A percentile compares a stretch with the other conserved stretches of the same genome.
Conservation (phyloP, 257 asterid species). For the Thymus quinquecostatus region DNA sequence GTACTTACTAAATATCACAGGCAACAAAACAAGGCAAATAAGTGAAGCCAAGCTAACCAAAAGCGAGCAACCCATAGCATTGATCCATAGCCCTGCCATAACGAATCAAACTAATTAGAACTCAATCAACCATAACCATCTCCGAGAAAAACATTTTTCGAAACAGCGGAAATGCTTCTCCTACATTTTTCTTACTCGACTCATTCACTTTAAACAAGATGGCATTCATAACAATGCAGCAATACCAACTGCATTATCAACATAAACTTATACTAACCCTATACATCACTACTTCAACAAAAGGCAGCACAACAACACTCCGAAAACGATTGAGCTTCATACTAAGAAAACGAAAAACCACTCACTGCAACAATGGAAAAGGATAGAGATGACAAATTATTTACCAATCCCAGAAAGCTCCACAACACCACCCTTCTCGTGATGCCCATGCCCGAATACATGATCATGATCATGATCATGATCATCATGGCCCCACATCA, state of each 20-base stretch:
- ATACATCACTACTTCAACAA: background rate
- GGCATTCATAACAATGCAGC: background rate
- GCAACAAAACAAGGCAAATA: slow-evolving; percentile 89
- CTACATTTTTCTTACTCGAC: slow-evolving; percentile 16
- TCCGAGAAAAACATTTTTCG: background rate
- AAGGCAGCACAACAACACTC: background rate
- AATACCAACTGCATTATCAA: background rate
- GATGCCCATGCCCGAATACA: slow-evolving; percentile 28
- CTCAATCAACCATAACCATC: slow-evolving; percentile 6
- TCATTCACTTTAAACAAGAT: background rate
- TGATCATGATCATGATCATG: slow-evolving; percentile 37
- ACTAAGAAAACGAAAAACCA: background rate
- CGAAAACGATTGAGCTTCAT: background rate
- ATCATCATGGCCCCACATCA: slow-evolving; percentile 55
- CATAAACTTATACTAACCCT: background rate
- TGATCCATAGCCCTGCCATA: slow-evolving; percentile 81
- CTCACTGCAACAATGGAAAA: background rate
- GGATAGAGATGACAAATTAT: background rate
- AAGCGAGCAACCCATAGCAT: slow-evolving; percentile 93
- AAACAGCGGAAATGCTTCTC: background rate
- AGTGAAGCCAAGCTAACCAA: slow-evolving; percentile 99
- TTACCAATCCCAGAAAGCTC: slow-evolving; percentile 80
- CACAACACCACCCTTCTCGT: slow-evolving; percentile 29
- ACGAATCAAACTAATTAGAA: slow-evolving; percentile 8
- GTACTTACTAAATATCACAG: slow-evolving; percentile 77